These are phyloP conservation scores for Aeschynomene evenia DNA, from an alignment of 306 rosid species.

Conservation along the genomic window DNA sequence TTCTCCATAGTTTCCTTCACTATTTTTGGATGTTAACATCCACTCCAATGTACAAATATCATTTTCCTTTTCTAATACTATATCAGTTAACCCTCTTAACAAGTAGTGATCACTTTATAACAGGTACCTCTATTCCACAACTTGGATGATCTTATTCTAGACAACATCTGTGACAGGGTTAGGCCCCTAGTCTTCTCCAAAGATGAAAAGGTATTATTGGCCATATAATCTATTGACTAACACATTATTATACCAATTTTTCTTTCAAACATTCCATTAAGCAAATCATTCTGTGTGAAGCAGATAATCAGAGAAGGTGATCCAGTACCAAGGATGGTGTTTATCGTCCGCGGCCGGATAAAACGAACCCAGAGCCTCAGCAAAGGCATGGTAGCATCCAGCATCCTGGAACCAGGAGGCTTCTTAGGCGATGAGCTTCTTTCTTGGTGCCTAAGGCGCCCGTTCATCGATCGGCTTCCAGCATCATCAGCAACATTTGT, in stretches of 20 bases:
- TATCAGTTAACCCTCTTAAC: neutral
- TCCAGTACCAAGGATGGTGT: slow-evolving; percentile 84
- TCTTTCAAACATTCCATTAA: neutral
- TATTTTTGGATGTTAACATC: too few species aligned
- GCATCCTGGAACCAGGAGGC: slow-evolving; percentile 80
- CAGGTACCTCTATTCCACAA: slow-evolving; percentile 92
- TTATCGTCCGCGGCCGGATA: slow-evolving; percentile 79
- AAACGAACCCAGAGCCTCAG: slow-evolving; percentile 74
- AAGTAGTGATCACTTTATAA: slow-evolving; percentile 11
- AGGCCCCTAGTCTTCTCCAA: slow-evolving; percentile 81
- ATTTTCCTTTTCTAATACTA: neutral
- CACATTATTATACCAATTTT: neutral
- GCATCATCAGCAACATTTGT: slow-evolving; percentile 85
- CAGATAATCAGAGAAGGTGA: slow-evolving; percentile 98
- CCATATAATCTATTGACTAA: neutral
- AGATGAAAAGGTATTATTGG: slow-evolving; percentile 83
- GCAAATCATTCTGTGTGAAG: slow-evolving; percentile 1
- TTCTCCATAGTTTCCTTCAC: too few species aligned
- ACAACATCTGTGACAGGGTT: slow-evolving; percentile 93
- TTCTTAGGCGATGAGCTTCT: slow-evolving; percentile 91
- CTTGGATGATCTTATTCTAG: slow-evolving; percentile 91
- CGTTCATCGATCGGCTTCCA: slow-evolving; percentile 77
- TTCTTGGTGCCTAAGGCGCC: slow-evolving; percentile 92
- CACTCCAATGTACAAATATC: neutral
- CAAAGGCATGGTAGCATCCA: slow-evolving; percentile 90